Conservation (phyloP, 2,329 filamentous ascomycete species). For the Cadophora sp. region DNA sequence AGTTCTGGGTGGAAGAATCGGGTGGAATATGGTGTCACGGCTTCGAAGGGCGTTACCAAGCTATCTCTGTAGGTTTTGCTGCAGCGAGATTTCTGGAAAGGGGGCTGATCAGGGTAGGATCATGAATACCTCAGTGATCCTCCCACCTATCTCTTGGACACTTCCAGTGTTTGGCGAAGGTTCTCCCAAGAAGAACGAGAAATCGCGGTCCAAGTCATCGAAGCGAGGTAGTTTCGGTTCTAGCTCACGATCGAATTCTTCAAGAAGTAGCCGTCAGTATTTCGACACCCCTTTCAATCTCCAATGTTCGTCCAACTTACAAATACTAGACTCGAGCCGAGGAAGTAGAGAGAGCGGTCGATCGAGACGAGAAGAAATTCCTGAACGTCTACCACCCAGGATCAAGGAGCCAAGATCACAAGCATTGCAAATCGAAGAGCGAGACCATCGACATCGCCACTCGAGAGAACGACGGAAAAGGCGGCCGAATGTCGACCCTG, state of each 20-base stretch:
- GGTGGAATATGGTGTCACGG: conserved; percentile 28
- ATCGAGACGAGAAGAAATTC: conserved; percentile 11
- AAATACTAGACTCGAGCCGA: conserved; percentile 2
- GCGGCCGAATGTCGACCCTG: not conserved
- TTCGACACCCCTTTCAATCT: too few relatives aligned
- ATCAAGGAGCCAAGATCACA: not conserved
- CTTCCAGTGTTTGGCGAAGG: conserved; percentile 2
- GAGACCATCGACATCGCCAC: conserved; percentile 12
- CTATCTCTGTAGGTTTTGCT: conserved; percentile 23
- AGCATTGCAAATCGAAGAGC: conserved; percentile 4
- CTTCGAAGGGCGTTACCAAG: conserved; percentile 22
- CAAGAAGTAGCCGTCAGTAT: not conserved
- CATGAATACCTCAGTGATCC: conserved; percentile 25
- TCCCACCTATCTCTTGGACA: conserved; percentile 23
- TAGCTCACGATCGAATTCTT: not conserved
- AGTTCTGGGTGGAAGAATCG: conserved; percentile 26
- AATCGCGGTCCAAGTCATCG: not conserved
- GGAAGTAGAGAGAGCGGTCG: conserved; percentile 9
- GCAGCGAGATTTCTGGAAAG: not conserved
- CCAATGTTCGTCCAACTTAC: not conserved
- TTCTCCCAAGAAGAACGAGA: conserved; percentile 10
- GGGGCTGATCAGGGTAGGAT: conserved; percentile 16
- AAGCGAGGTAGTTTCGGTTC: conserved; percentile 4
- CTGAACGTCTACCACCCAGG: not conserved
- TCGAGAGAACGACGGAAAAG: not conserved